Evolutionary conservation across 2,329 filamentous ascomycete species (phyloP).

Genomic region (Trichoderma oligosporum): DNA sequence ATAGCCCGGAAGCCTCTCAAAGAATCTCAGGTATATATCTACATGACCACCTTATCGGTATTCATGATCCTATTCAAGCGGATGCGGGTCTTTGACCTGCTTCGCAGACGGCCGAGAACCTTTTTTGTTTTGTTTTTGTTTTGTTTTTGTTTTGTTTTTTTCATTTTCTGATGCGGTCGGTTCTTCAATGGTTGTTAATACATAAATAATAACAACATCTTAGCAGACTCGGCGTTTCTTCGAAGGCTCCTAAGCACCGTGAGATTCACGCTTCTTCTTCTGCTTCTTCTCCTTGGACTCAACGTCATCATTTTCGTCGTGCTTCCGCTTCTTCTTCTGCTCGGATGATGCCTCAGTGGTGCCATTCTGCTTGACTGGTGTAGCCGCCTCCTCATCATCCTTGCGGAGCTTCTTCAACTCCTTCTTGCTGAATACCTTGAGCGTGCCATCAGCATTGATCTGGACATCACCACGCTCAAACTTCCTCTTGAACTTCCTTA

Average conservation of each 20-base stretch:
- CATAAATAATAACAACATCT: background rate
- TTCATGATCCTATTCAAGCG: slow-evolving; percentile 10
- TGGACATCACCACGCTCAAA: slow-evolving; percentile 71
- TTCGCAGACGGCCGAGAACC: slow-evolving; percentile 11
- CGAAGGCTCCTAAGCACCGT: slow-evolving; percentile 29
- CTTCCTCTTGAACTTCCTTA: slow-evolving; percentile 76
- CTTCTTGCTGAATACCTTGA: slow-evolving; percentile 69
- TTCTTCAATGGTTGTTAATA: background rate
- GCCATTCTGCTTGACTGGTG: slow-evolving; percentile 41
- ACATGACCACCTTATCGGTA: slow-evolving; percentile 21
- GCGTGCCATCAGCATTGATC: slow-evolving; percentile 61
- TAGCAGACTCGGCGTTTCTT: slow-evolving; percentile 17
- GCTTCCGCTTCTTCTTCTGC: slow-evolving; percentile 69
- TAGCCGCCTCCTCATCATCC: slow-evolving; percentile 54
- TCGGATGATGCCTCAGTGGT: slow-evolving; percentile 32
- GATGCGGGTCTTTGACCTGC: slow-evolving; percentile 10
- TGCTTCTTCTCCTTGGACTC: slow-evolving; percentile 54
- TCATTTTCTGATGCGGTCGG: slow-evolving; percentile 3
- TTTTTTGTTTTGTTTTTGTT: background rate
- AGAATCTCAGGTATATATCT: slow-evolving; percentile 33
- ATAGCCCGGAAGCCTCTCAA: slow-evolving; percentile 26
- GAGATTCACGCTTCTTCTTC: slow-evolving; percentile 45
- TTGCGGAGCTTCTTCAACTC: slow-evolving; percentile 70
- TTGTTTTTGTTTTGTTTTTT: background rate
- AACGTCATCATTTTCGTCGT: slow-evolving; percentile 62